phyloP scores from a whole-genome alignment of 305 asterid genomes.

The Fraxinus albicans region DNA sequence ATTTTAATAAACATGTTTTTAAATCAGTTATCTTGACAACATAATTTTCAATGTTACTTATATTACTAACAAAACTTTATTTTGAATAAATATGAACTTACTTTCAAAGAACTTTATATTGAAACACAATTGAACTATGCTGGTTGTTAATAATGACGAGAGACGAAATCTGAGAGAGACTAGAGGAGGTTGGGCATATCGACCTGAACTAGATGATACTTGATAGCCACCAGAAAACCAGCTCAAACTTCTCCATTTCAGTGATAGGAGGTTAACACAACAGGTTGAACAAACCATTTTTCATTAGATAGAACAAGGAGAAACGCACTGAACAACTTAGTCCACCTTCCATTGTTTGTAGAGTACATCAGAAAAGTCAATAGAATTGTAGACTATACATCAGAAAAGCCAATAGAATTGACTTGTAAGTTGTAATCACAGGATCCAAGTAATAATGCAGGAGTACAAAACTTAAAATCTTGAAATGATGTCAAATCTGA shows the following conservation, averaged over 20 bases:
- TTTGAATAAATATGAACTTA: not conserved
- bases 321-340: conserved; percentile 21
- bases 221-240: not conserved
- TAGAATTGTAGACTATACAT: not conserved
- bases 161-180: not conserved
- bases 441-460: conserved; percentile 20
- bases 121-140: not conserved
- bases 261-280: not conserved
- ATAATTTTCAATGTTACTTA: not conserved
- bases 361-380: conserved; percentile 26
- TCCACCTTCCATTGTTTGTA: conserved; percentile 29
- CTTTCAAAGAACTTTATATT: not conserved
- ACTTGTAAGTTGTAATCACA: conserved; percentile 36
- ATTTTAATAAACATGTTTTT: not conserved
- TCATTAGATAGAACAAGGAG: conserved; percentile 1
- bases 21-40: not conserved
- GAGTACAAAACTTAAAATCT: conserved; percentile 1
- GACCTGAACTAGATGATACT: not conserved
- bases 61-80: not conserved
- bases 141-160: not conserved
- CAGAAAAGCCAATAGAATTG: conserved; percentile 41
- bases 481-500: conserved; percentile 25
- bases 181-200: not conserved
- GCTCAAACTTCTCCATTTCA: not conserved
- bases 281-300: conserved; percentile 11